Base-by-base conservation (phyloP, 2,329 filamentous ascomycete species). In the Fusarium piperis region DNA sequence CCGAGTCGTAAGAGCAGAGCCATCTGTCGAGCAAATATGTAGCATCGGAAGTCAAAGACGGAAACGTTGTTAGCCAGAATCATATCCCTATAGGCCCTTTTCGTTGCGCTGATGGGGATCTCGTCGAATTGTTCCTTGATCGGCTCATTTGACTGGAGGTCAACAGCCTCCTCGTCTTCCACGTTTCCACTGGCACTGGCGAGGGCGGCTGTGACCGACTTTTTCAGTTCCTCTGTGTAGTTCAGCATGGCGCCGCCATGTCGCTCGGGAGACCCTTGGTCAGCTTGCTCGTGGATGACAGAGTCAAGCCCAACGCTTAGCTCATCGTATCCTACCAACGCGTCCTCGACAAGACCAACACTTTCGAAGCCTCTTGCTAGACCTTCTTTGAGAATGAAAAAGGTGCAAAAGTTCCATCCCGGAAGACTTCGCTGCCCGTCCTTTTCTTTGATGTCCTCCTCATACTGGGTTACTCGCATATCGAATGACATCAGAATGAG, bases 341-440 rank as follows among this genome's bases (percentile, higher is more conserved):
- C 95, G 85, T 99, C 96, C 78, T 99, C 96, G 10, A 98, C 94
- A 11, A 99, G 85, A 1, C 97, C 97, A 4, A 98, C 95, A 78
- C 94, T 98, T 80, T 99, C 97, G 74, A 99, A 97, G 0, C 95
- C 97, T 73, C 94, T 89, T 1, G 96, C 95, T 36, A 99, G 84
- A 0, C 96, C 96, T 80, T 99, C 96, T 78, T 99, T 99, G 10
- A 99, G 86, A 16, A 99, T 95, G 79, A 99, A 99, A 79, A 99
- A 99, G 0, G 96, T 99, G 81, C 96, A 98, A 79, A 99, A 99
- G 78, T 99, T 99, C 96, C 96, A 99, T 0, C 96, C 96, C 0
- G 96, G 96, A 18, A 99, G 83, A 35, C 86, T 91, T 52, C 95
- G 89, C 79, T 98, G 95, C 0, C 92, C 89, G 75, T 98, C 95